These are phyloP conservation scores for Solanum chiquidenum DNA, from an alignment of 257 asterid species.

Conservation along the genomic window DNA sequence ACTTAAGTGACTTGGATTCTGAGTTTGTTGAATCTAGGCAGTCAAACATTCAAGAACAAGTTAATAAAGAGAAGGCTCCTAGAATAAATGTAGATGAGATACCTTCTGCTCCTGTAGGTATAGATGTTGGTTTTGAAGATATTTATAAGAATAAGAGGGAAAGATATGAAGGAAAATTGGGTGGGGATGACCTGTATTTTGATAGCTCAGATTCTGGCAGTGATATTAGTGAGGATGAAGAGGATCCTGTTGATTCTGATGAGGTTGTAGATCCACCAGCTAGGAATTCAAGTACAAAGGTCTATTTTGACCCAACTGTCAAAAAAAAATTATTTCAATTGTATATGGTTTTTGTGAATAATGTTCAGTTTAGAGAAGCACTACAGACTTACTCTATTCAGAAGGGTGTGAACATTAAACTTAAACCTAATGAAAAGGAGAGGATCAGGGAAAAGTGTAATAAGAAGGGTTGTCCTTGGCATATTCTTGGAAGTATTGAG, in stretches of 20 bases:
- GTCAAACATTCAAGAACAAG: neutral
- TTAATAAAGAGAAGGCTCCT: neutral
- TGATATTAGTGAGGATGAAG: neutral
- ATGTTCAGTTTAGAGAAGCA: neutral
- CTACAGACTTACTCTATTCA: neutral
- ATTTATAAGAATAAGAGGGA: neutral
- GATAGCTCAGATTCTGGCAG: neutral
- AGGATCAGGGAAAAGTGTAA: neutral
- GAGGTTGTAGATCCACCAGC: neutral
- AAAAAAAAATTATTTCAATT: neutral
- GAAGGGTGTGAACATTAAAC: neutral
- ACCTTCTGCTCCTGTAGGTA: neutral
- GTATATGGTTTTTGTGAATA: neutral
- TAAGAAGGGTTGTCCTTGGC: conserved; percentile 2
- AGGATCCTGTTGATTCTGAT: neutral
- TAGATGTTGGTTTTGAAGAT: neutral
- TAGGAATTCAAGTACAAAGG: neutral
- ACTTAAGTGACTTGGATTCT: neutral
- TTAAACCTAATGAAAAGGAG: neutral
- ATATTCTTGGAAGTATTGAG: conserved; percentile 3
- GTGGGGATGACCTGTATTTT: neutral
- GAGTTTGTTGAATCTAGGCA: neutral
- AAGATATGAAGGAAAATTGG: neutral
- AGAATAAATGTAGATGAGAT: neutral
- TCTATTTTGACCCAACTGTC: neutral